Evolutionary conservation across 441 rosid species (phyloP).

Genomic region (Syzygium syzygioides): DNA sequence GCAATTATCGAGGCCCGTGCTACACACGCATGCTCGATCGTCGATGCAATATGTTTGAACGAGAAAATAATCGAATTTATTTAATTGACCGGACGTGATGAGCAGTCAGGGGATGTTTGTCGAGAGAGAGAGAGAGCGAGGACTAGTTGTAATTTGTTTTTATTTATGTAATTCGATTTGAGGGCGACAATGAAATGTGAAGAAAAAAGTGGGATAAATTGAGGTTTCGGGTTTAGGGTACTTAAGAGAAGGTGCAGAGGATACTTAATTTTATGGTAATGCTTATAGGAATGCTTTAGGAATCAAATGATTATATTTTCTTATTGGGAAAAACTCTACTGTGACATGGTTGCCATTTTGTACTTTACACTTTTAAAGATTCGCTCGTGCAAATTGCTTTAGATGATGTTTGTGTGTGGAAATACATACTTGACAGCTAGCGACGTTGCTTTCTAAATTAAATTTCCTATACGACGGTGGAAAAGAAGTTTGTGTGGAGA

Average conservation of each 20-base stretch:
- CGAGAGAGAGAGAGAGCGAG: background rate
- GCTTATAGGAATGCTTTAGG: background rate
- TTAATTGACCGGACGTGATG: background rate
- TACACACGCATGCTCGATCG: background rate
- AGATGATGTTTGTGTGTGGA: background rate
- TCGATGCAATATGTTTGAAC: background rate
- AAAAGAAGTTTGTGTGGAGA: background rate
- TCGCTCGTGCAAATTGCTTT: background rate
- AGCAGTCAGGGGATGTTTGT: background rate
- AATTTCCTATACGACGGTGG: background rate
- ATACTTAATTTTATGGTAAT: background rate
- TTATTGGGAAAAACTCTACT: background rate
- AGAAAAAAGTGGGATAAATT: background rate
- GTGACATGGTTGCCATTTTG: background rate
- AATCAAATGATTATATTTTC: background rate
- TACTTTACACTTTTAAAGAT: no score
- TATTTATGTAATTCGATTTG: background rate
- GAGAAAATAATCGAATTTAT: background rate
- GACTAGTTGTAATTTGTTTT: background rate
- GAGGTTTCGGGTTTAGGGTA: background rate
- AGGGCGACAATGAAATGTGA: background rate
- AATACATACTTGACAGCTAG: background rate
- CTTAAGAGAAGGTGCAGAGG: background rate
- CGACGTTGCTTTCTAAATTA: background rate
- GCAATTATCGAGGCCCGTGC: background rate